Conservation (phyloP, 1,139 yeast genomes). For the Spencermartinsiella ligniputridi region DNA sequence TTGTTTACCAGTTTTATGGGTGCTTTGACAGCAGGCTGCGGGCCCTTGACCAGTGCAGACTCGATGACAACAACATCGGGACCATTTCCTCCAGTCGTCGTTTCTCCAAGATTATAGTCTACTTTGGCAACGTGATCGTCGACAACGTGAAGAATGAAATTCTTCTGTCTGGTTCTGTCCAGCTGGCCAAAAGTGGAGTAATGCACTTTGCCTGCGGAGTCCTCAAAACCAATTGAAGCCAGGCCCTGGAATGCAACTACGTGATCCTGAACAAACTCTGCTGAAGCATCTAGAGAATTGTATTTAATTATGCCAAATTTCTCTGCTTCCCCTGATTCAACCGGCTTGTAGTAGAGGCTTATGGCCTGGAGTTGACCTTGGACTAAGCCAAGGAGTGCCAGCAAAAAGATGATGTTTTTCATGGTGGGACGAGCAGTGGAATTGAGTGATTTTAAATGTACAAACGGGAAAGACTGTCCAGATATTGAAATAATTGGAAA, state of each 20-base stretch:
- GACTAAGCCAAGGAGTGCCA: background rate
- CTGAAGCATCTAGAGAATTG: background rate
- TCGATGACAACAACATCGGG: constrained; percentile 8
- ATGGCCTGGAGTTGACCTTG: background rate
- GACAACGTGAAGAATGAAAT: constrained; percentile 15
- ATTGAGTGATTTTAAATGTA: too few species aligned
- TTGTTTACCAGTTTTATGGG: constrained; percentile 29
- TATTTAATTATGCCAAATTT: constrained; percentile 1
- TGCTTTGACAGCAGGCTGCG: constrained; percentile 23
- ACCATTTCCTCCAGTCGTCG: background rate
- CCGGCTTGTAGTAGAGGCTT: background rate
- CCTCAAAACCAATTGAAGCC: constrained; percentile 25
- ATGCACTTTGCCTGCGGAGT: constrained; percentile 11
- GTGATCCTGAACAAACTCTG: background rate
- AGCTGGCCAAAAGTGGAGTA: constrained; percentile 10
- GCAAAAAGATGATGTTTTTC: background rate
- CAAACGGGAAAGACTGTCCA: too few species aligned
- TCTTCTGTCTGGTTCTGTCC: constrained; percentile 10
- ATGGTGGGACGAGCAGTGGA: too few species aligned
- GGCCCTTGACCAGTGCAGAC: constrained; percentile 18
- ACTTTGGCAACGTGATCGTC: constrained; percentile 12
- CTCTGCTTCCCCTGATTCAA: background rate
- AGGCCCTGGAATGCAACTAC: constrained; percentile 9
- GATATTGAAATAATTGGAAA: too few species aligned
- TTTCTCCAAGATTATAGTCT: constrained; percentile 13